Conservation (phyloP, 202 grass and related monocot species). For the Panicum virgatum region DNA sequence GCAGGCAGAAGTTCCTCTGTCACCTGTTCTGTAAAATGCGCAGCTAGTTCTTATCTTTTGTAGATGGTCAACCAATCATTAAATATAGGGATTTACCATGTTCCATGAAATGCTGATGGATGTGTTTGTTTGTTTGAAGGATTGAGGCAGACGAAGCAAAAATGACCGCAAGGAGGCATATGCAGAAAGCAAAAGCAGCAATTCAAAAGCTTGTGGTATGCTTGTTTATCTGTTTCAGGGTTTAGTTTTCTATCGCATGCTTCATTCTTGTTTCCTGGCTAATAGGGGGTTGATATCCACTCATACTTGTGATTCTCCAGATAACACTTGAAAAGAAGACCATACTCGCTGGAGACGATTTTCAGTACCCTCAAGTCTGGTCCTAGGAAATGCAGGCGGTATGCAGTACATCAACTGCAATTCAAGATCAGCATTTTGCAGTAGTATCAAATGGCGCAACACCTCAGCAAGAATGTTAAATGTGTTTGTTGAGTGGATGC, state of each 20-base stretch:
- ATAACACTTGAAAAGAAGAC: constrained; percentile 71
- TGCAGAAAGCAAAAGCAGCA: constrained; percentile 55
- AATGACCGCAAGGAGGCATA: constrained; percentile 60
- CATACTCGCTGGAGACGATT: constrained; percentile 64
- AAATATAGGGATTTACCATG: constrained; percentile 7
- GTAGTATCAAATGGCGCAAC: constrained; percentile 37
- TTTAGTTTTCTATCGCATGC: not conserved
- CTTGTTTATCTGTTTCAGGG: constrained; percentile 15
- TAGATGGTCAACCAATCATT: not conserved
- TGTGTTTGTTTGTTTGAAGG: constrained; percentile 35
- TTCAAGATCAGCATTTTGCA: constrained; percentile 45
- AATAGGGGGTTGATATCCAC: not conserved
- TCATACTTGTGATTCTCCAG: constrained; percentile 36
- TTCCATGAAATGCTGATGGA: constrained; percentile 25
- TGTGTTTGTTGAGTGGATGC: constrained; percentile 49
- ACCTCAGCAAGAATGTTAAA: constrained; percentile 48
- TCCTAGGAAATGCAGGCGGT: constrained; percentile 54
- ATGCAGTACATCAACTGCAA: constrained; percentile 14
- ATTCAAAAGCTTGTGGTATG: constrained; percentile 63
- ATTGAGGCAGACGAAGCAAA: constrained; percentile 60
- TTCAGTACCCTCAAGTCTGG: constrained; percentile 47
- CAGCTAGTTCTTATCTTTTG: not conserved
- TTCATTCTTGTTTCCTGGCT: constrained; percentile 13
- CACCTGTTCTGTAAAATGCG: not conserved
- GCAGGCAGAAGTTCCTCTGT: not conserved